Evolutionary conservation across 1,139 yeast species (phyloP).

Genomic region (Suhomyces yuchorum): DNA sequence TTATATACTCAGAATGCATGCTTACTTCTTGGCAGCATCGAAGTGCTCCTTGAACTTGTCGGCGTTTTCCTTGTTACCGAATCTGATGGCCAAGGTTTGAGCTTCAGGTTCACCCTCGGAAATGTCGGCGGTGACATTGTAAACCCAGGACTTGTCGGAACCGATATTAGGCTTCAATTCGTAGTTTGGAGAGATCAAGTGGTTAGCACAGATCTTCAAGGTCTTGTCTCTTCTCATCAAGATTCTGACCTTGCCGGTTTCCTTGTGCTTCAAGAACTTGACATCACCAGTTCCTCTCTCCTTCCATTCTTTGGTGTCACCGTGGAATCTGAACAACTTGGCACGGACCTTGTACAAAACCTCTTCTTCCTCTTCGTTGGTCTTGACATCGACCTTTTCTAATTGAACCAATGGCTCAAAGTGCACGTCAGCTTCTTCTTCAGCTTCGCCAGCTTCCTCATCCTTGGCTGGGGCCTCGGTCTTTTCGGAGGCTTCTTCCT

Average conservation of each 20-base stretch:
- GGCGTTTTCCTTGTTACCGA: constrained; percentile 96
- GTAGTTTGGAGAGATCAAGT: constrained; percentile 83
- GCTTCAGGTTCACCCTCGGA: constrained; percentile 97
- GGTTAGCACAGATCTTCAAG: constrained; percentile 96
- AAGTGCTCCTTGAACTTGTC: constrained; percentile 92
- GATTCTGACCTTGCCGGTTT: constrained; percentile 77
- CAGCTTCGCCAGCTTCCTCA: constrained; percentile 48
- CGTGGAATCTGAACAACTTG: constrained; percentile 87
- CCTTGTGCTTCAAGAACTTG: constrained; percentile 88
- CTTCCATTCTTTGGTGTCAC: constrained; percentile 91
- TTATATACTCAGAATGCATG: constrained; percentile 1
- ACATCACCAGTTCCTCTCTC: constrained; percentile 99
- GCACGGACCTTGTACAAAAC: constrained; percentile 88
- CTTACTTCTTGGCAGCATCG: constrained; percentile 68
- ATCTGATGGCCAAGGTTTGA: constrained; percentile 93
- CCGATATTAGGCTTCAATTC: constrained; percentile 91
- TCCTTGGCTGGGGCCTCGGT: constrained; percentile 27
- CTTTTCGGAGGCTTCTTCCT: constrained; percentile 36
- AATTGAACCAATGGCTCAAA: constrained; percentile 95
- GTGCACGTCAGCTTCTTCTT: constrained; percentile 92
- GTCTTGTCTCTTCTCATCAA: constrained; percentile 99
- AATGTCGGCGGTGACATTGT: constrained; percentile 89
- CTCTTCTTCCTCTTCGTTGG: constrained; percentile 96
- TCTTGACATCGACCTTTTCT: constrained; percentile 94
- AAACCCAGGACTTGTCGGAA: constrained; percentile 98